Conservation (phyloP, 202 grass and related monocot species). For the Alloteropsis angusta region DNA sequence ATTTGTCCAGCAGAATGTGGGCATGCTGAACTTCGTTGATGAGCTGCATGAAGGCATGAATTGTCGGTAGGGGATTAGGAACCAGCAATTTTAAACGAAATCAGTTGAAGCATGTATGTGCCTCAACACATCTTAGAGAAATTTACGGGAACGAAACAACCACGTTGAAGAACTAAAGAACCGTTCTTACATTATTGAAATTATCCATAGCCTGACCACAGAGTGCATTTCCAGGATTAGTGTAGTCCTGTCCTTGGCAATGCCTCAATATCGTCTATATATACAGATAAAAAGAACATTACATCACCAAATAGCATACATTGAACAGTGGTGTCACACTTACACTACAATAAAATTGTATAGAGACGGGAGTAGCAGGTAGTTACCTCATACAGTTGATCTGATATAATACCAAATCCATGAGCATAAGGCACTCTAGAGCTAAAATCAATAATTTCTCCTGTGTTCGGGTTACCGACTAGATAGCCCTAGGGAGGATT, state of each 20-base stretch:
- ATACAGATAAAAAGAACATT: background rate
- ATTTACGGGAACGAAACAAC: background rate
- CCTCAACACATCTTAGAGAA: background rate
- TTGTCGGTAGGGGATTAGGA: background rate
- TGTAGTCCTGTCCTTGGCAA: conserved; percentile 48
- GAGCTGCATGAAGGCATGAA: conserved; percentile 25
- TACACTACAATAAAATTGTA: background rate
- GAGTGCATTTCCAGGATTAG: conserved; percentile 1
- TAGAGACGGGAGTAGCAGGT: background rate
- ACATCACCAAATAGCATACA: background rate
- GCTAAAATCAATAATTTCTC: conserved; percentile 32
- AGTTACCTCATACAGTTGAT: conserved; percentile 50
- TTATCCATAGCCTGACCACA: conserved; percentile 40
- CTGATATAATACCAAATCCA: conserved; percentile 56
- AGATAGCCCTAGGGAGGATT: conserved; percentile 43
- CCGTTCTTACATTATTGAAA: conserved; percentile 35
- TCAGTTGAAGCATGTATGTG: background rate
- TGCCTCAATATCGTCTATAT: conserved; percentile 36
- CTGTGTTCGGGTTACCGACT: conserved; percentile 41
- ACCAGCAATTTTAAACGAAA: background rate
- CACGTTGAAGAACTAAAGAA: background rate
- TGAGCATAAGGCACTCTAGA: conserved; percentile 52
- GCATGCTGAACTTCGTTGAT: background rate
- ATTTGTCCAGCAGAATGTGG: conserved; percentile 39
- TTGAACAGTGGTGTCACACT: background rate